Evolutionary conservation across 345 rosid species (phyloP).

Genomic region (Stellera chamaejasme): DNA sequence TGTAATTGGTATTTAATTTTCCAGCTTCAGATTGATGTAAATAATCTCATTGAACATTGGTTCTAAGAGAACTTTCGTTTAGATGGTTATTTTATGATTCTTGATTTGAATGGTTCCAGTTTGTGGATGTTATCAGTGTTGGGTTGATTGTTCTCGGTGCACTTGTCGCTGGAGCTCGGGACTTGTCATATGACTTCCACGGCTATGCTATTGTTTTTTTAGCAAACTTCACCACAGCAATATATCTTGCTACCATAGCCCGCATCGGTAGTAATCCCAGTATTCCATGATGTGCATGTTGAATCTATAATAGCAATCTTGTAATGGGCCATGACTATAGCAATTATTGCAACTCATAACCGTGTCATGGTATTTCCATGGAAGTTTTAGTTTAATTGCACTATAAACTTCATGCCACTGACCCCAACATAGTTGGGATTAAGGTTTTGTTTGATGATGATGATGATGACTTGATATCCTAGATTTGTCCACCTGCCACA

Average conservation of each 20-base stretch:
- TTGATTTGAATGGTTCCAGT: constrained; percentile 34
- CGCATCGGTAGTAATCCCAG: constrained; percentile 57
- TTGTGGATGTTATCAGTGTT: constrained; percentile 68
- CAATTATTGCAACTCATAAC: too few species aligned
- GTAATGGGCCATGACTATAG: too few species aligned
- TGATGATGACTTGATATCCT: too few species aligned
- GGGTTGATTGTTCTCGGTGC: constrained; percentile 88
- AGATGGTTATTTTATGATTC: constrained; percentile 22
- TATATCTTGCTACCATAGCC: constrained; percentile 83
- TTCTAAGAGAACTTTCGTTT: constrained; percentile 9
- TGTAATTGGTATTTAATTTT: too few species aligned
- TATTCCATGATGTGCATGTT: background rate
- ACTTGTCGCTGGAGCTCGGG: constrained; percentile 93
- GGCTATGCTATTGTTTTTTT: constrained; percentile 84
- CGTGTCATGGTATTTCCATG: too few species aligned
- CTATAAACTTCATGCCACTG: too few species aligned
- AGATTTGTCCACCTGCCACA: too few species aligned
- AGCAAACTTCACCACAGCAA: constrained; percentile 85
- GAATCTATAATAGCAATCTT: too few species aligned
- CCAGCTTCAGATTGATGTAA: background rate
- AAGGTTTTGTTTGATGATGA: too few species aligned
- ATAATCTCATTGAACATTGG: background rate
- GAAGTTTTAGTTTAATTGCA: too few species aligned
- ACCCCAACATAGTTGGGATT: too few species aligned
- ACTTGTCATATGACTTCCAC: constrained; percentile 84